Evolutionary conservation across 495 filamentous ascomycete species (phyloP).

Genomic region (Aspergillus ostianus): DNA sequence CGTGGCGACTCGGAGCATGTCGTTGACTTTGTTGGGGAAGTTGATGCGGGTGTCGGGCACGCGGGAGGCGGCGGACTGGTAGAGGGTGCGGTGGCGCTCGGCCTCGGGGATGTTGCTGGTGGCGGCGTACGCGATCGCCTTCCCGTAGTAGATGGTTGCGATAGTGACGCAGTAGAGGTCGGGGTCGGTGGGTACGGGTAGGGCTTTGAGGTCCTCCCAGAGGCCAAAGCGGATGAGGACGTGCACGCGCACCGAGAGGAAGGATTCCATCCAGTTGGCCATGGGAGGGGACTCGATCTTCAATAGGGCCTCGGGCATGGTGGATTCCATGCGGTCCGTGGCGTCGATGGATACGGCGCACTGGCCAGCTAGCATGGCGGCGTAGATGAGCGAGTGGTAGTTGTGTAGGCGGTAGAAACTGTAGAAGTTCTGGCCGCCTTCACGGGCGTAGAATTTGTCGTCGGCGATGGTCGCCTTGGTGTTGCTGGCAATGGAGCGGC

Average conservation of each 20-base stretch:
- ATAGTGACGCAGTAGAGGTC: slow-evolving; percentile 55
- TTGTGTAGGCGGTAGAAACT: slow-evolving; percentile 63
- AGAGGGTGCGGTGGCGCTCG: slow-evolving; percentile 37
- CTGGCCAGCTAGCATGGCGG: slow-evolving; percentile 63
- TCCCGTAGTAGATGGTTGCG: slow-evolving; percentile 57
- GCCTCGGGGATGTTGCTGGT: slow-evolving; percentile 44
- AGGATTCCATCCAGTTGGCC: slow-evolving; percentile 66
- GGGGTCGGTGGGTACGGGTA: slow-evolving; percentile 47
- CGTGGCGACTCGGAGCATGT: slow-evolving; percentile 52
- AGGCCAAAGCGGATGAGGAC: slow-evolving; percentile 62
- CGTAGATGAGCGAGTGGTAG: slow-evolving; percentile 63
- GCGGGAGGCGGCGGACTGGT: slow-evolving; percentile 37
- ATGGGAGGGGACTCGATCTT: slow-evolving; percentile 59
- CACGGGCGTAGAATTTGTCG: slow-evolving; percentile 48
- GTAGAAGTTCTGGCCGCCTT: slow-evolving; percentile 57
- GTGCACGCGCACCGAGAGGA: slow-evolving; percentile 57
- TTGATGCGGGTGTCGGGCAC: slow-evolving; percentile 46
- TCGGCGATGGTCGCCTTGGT: slow-evolving; percentile 53
- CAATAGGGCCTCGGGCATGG: slow-evolving; percentile 55
- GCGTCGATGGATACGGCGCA: slow-evolving; percentile 52
- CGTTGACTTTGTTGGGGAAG: slow-evolving; percentile 56
- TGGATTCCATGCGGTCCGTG: slow-evolving; percentile 45
- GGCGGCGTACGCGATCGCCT: slow-evolving; percentile 56
- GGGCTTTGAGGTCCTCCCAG: slow-evolving; percentile 55
- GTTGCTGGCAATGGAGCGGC: slow-evolving; percentile 56